phyloP scores from a whole-genome alignment of 768 basidiomycete species.

The Sporobolomyces roseus region DNA sequence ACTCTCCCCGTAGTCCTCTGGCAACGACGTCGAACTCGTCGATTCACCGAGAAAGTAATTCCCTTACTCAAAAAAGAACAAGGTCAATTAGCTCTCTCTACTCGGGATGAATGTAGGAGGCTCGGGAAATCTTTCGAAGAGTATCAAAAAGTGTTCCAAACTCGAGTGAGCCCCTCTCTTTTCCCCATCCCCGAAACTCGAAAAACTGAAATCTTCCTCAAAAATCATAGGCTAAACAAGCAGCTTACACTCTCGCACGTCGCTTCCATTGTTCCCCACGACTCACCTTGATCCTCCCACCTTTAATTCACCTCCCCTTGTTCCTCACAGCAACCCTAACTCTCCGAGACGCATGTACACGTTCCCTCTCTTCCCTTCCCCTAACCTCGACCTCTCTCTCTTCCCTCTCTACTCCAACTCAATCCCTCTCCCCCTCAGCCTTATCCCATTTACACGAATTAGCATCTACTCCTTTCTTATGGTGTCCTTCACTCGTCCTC shows the following conservation, averaged over 20 bases:
- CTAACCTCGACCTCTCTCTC: constrained; percentile 6
- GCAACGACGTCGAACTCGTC: constrained; percentile 45
- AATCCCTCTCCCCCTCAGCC: constrained; percentile 10
- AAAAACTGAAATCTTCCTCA: too few species aligned
- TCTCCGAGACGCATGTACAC: constrained; percentile 46
- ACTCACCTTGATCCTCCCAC: constrained; percentile 46
- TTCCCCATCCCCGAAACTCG: neutral
- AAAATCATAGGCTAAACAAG: constrained; percentile 23
- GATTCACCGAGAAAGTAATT: constrained; percentile 45
- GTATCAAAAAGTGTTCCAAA: constrained; percentile 46
- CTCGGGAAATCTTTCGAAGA: constrained; percentile 46
- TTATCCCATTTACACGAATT: constrained; percentile 42
- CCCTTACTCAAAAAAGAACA: constrained; percentile 47
- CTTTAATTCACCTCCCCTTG: constrained; percentile 49
- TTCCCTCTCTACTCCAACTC: neutral
- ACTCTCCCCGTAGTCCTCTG: constrained; percentile 50
- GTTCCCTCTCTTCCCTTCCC: constrained; percentile 16
- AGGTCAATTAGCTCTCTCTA: constrained; percentile 41
- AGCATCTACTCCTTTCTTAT: constrained; percentile 32
- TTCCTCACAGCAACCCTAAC: constrained; percentile 48
- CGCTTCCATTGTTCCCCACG: constrained; percentile 47
- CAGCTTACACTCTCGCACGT: constrained; percentile 19
- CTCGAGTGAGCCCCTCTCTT: constrained; percentile 41
- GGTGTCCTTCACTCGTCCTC: constrained; percentile 47
- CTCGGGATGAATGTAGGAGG: constrained; percentile 46